Conservation (phyloP, 441 rosid species). For the Arabidopsis hybrid region DNA sequence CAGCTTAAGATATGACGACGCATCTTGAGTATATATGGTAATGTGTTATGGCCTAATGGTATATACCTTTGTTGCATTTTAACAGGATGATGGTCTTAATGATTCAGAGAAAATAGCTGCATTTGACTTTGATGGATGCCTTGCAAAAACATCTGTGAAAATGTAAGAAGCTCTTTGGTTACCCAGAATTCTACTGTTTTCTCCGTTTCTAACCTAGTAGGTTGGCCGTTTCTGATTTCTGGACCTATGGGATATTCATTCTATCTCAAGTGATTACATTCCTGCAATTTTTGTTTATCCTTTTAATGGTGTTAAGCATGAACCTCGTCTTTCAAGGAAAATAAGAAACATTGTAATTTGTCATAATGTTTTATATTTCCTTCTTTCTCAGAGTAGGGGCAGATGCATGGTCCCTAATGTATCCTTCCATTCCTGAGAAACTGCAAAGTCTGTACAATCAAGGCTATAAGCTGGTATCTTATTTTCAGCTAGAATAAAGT, state of each 20-base stretch:
- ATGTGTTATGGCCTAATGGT: slow-evolving; percentile 3
- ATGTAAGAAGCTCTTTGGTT: slow-evolving; percentile 49
- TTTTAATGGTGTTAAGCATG: slow-evolving; percentile 3
- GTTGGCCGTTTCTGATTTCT: not conserved
- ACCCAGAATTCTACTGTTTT: slow-evolving; percentile 25
- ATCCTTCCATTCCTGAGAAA: slow-evolving; percentile 84
- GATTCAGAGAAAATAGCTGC: slow-evolving; percentile 92
- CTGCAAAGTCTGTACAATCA: slow-evolving; percentile 71
- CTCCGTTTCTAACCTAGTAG: not conserved
- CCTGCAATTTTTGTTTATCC: not conserved
- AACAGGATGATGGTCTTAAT: slow-evolving; percentile 81
- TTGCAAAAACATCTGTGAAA: slow-evolving; percentile 81
- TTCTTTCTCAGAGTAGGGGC: slow-evolving; percentile 73
- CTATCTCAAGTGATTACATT: not conserved
- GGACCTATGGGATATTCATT: not conserved
- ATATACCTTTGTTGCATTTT: slow-evolving; percentile 24
- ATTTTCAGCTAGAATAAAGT: not conserved
- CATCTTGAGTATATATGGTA: slow-evolving; percentile 2
- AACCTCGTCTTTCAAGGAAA: not conserved
- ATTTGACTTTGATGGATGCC: slow-evolving; percentile 98
- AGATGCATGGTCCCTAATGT: slow-evolving; percentile 91
- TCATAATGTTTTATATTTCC: not conserved
- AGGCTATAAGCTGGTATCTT: slow-evolving; percentile 88
- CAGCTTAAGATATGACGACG: slow-evolving; percentile 24
- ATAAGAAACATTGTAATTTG: not conserved